These are phyloP conservation scores for Cryptosporidium sp. DNA, from an alignment of 169 alveolate species.

Conservation along the genomic window DNA sequence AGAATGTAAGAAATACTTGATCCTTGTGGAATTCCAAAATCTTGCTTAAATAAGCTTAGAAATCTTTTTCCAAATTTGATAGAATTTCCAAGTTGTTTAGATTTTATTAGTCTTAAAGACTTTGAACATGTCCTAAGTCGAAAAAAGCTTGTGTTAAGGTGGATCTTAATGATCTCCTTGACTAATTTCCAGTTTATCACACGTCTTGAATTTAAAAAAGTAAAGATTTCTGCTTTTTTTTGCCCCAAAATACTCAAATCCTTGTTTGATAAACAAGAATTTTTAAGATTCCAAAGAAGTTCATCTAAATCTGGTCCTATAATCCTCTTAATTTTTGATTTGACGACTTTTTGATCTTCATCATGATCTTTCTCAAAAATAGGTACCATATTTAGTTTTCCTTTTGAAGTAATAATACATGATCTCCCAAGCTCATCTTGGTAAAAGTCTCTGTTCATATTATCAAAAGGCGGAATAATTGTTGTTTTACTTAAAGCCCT, in stretches of 20 bases:
- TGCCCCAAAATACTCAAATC: constrained; percentile 36
- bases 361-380: constrained; percentile 6
- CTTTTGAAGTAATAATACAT: constrained; percentile 33
- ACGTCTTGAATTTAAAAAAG: constrained; percentile 38
- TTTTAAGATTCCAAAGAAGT: background rate
- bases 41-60: constrained; percentile 16
- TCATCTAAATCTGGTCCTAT: background rate
- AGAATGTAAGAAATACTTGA: constrained; percentile 48
- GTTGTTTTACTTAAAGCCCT: constrained; percentile 25
- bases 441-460: constrained; percentile 11
- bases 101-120: background rate
- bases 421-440: constrained; percentile 35
- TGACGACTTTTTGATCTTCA: background rate
- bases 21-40: constrained; percentile 70
- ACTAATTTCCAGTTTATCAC: constrained; percentile 28
- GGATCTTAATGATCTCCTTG: constrained; percentile 20
- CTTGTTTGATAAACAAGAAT: background rate
- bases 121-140: constrained; percentile 21
- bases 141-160: constrained; percentile 18
- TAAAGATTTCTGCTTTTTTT: constrained; percentile 36
- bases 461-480: constrained; percentile 47
- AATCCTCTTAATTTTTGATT: background rate
- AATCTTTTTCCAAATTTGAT: background rate
- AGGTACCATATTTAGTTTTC: constrained; percentile 50
- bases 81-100: background rate